Conservation (phyloP, 768 basidiomycete genomes). For the Hypholoma fasciculare region DNA sequence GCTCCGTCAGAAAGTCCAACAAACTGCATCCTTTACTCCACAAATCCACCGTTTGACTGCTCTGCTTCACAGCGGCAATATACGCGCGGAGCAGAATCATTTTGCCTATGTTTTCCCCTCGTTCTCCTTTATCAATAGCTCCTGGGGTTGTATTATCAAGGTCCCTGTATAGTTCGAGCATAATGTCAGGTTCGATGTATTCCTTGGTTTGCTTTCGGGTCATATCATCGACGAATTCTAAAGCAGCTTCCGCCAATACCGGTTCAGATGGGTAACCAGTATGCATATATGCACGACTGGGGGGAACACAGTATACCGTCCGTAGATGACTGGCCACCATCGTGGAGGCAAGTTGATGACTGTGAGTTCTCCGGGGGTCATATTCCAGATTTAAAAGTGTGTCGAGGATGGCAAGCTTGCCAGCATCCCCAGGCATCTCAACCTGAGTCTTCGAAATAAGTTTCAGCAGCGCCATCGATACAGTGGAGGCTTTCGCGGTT, state of each 20-base stretch:
- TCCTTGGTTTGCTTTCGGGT: no score
- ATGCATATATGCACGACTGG: constrained; percentile 19
- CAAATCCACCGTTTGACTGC: not conserved
- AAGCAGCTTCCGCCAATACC: constrained; percentile 32
- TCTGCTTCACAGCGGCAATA: constrained; percentile 14
- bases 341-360: not conserved
- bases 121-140: constrained; percentile 16
- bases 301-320: constrained; percentile 24
- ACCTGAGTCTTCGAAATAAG: not conserved
- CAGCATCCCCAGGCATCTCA: not conserved
- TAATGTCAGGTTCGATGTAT: not conserved
- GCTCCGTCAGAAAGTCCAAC: constrained; percentile 6
- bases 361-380: constrained; percentile 8
- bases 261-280: constrained; percentile 34
- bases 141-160: not conserved
- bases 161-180: not conserved
- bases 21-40: constrained; percentile 21
- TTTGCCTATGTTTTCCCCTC: constrained; percentile 24
- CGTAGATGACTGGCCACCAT: constrained; percentile 28
- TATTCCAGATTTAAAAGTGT: constrained; percentile 12
- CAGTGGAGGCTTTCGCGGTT: not conserved
- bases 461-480: constrained; percentile 1
- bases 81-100: constrained; percentile 24
- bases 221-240: not conserved
- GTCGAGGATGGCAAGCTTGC: constrained; percentile 12